Conservation (phyloP, 2,329 filamentous ascomycete species). For the Aspergillus puulaauensis region DNA sequence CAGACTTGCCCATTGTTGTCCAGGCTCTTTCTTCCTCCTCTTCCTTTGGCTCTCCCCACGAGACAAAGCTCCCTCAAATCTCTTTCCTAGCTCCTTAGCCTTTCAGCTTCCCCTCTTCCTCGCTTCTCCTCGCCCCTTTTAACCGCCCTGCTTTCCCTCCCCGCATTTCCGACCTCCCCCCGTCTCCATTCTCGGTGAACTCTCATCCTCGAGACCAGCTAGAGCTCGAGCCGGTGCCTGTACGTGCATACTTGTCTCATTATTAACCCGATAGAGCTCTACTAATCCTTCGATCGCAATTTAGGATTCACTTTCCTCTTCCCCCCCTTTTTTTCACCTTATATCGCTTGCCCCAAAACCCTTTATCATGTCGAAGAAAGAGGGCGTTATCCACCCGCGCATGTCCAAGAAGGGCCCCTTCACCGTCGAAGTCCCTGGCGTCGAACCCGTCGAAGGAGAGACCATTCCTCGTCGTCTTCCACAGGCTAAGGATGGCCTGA, state of each 20-base stretch:
- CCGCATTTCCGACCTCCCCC: constrained; percentile 3
- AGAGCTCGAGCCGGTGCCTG: not conserved
- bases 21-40: not conserved
- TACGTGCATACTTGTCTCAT: not conserved
- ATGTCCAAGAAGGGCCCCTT: constrained; percentile 71
- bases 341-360: not conserved
- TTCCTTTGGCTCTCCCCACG: constrained; percentile 9
- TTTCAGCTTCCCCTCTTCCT: not conserved
- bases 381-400: constrained; percentile 41
- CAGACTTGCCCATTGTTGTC: no score
- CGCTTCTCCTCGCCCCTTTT: constrained; percentile 2
- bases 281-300: not conserved
- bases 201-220: not conserved
- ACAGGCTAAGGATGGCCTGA: constrained; percentile 68
- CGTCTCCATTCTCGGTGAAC: not conserved
- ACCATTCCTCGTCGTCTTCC: constrained; percentile 78
- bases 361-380: constrained; percentile 33
- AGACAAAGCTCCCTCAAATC: constrained; percentile 9
- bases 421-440: constrained; percentile 70
- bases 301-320: not conserved
- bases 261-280: not conserved
- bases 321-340: not conserved
- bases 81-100: constrained; percentile 9
- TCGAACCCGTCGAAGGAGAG: constrained; percentile 71
- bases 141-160: constrained; percentile 1